These are phyloP conservation scores for Talaromyces liani DNA, from an alignment of 495 filamentous ascomycete species.

Conservation along the genomic window DNA sequence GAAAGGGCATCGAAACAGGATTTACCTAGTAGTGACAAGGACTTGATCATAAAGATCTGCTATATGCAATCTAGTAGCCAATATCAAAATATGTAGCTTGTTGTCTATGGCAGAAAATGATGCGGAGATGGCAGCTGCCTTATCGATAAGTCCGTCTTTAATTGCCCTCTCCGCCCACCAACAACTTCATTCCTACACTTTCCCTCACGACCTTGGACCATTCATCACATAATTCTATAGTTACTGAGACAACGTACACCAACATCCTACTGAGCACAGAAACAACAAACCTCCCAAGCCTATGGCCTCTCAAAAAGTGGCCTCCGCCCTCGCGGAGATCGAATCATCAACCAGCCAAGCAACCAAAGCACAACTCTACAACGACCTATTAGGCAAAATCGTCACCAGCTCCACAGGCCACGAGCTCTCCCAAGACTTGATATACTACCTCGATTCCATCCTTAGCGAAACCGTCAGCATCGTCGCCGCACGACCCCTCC, in stretches of 20 bases:
- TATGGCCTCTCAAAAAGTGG: conserved; percentile 55
- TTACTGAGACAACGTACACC: background rate
- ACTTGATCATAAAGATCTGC: background rate
- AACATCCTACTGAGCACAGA: background rate
- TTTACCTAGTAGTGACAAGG: background rate
- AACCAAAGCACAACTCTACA: conserved; percentile 57
- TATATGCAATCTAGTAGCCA: background rate
- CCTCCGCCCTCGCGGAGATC: conserved; percentile 46
- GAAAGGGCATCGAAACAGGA: background rate
- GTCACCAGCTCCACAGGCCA: conserved; percentile 45
- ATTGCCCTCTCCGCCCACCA: background rate
- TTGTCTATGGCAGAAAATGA: background rate
- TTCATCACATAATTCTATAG: background rate
- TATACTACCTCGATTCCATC: conserved; percentile 59
- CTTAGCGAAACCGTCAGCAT: conserved; percentile 64
- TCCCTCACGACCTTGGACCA: background rate
- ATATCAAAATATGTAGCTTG: background rate
- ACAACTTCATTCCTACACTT: background rate
- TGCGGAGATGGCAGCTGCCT: background rate
- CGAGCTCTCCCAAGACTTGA: conserved; percentile 56
- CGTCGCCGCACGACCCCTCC: conserved; percentile 63
- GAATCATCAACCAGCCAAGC: conserved; percentile 42
- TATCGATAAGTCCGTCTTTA: conserved; percentile 2
- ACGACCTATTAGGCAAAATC: conserved; percentile 57
- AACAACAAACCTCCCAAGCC: background rate